Percentiles rank a stretch among this genome's conserved stretches.
phyloP scores from a whole-genome alignment of 495 filamentous ascomycete species.

The Podospora didyma region DNA sequence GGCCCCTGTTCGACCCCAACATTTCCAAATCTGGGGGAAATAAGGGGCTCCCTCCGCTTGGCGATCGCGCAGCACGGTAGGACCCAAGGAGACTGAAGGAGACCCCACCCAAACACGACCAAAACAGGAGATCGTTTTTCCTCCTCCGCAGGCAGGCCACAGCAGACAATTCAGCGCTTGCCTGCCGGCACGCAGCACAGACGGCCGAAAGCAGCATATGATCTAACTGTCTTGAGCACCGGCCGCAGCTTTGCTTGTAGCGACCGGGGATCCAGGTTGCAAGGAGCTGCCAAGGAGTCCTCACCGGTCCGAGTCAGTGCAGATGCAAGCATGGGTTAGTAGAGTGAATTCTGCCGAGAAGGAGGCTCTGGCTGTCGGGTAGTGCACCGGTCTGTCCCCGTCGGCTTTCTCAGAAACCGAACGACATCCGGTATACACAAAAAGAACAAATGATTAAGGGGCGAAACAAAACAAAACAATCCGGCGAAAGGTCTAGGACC shows the following conservation, averaged over 20 bases:
- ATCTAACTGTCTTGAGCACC: not conserved
- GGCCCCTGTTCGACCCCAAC: not conserved
- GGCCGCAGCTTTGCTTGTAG: not conserved
- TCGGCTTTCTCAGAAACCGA: too few species aligned
- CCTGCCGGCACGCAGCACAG: too few species aligned
- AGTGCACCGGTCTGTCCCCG: too few species aligned
- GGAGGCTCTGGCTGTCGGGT: not conserved
- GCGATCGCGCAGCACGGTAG: not conserved
- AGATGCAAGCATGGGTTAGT: not conserved
- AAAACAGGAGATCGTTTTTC: slow-evolving; percentile 12
- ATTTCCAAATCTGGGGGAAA: too few species aligned
- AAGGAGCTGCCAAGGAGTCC: not conserved
- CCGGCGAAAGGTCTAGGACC: too few species aligned
- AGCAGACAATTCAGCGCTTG: not conserved
- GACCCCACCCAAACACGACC: slow-evolving; percentile 16
- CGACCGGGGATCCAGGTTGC: not conserved
- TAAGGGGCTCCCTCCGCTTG: not conserved
- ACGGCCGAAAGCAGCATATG: not conserved
- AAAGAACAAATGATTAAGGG: too few species aligned
- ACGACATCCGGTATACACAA: too few species aligned
- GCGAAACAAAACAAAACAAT: too few species aligned
- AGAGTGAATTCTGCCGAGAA: not conserved
- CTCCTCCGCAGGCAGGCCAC: not conserved
- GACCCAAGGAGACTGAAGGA: not conserved
- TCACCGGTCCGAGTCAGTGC: not conserved